Evolutionary conservation across 805 yeast species (phyloP).

Genomic region (Blastobotrys muscicola): DNA sequence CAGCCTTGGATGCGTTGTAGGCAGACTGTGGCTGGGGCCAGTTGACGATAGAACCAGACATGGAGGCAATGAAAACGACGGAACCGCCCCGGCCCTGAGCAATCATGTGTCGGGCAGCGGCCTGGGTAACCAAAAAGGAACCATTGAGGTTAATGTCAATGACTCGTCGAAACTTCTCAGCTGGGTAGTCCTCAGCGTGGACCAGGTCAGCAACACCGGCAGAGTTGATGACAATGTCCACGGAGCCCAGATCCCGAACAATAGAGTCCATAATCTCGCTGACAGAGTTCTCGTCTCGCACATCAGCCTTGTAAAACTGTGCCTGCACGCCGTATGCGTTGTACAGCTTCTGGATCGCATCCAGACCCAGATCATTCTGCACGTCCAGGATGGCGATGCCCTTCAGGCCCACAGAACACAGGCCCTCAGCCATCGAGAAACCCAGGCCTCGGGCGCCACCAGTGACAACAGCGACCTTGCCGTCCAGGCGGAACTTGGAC

Average conservation of each 20-base stretch:
- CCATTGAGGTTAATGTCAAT: conserved; percentile 60
- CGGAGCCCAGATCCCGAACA: conserved; percentile 43
- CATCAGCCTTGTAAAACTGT: conserved; percentile 57
- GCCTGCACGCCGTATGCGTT: conserved; percentile 44
- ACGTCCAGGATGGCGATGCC: conserved; percentile 47
- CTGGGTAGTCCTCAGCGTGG: conserved; percentile 61
- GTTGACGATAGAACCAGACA: conserved; percentile 63
- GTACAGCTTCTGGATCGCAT: conserved; percentile 48
- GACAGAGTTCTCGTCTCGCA: conserved; percentile 42
- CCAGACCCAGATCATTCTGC: conserved; percentile 51
- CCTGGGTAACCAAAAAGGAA: conserved; percentile 55
- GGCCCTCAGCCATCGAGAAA: conserved; percentile 50
- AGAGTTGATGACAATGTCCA: conserved; percentile 50
- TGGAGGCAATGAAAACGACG: conserved; percentile 55
- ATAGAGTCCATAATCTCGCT: conserved; percentile 42
- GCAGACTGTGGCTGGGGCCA: conserved; percentile 66
- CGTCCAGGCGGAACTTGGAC: conserved; percentile 44
- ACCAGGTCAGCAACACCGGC: conserved; percentile 64
- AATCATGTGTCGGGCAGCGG: conserved; percentile 58
- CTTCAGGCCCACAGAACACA: conserved; percentile 46
- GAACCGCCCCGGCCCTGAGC: conserved; percentile 47
- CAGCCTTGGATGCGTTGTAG: conserved; percentile 67
- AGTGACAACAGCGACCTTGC: conserved; percentile 53
- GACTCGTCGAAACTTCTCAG: conserved; percentile 52
- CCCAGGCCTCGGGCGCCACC: conserved; percentile 67